Evolutionary conservation across 768 basidiomycete species (phyloP).

Genomic region (Gymnopilus dilepis): DNA sequence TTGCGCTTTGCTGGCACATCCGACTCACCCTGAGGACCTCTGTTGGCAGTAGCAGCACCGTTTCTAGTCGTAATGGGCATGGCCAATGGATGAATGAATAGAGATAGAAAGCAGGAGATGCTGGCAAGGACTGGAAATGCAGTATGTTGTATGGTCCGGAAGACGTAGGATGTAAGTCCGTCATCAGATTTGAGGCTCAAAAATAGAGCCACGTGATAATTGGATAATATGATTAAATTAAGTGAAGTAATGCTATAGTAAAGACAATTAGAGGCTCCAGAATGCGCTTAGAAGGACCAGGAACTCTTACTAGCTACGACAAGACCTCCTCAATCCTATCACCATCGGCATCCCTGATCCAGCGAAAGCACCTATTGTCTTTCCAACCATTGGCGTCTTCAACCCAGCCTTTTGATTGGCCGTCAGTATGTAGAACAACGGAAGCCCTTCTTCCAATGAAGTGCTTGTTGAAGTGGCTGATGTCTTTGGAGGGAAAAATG

Average conservation of each 20-base stretch:
- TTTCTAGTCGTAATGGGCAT: no score
- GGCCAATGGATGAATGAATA: no score
- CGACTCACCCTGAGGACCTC: neutral
- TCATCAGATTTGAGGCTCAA: no score
- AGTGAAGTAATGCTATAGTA: no score
- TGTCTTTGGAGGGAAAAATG: neutral
- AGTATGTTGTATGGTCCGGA: no score
- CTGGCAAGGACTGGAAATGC: no score
- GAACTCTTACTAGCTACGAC: neutral
- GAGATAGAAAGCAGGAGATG: no score
- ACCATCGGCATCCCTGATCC: neutral
- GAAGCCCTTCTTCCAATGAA: conserved; percentile 2
- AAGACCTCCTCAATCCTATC: neutral
- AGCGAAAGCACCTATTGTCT: neutral
- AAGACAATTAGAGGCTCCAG: no score
- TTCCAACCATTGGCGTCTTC: conserved; percentile 5
- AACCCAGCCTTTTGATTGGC: neutral
- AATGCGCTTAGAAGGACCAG: neutral
- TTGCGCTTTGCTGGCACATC: neutral
- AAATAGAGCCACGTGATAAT: no score
- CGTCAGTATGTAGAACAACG: conserved; percentile 11
- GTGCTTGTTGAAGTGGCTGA: conserved; percentile 6
- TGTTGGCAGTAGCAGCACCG: neutral
- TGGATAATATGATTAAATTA: neutral
- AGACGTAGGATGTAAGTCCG: no score